Percentiles rank a stretch among this genome's conserved stretches.
phyloP scores from a whole-genome alignment of 164 flowering plant genomes.

The Nelumbo lutea region DNA sequence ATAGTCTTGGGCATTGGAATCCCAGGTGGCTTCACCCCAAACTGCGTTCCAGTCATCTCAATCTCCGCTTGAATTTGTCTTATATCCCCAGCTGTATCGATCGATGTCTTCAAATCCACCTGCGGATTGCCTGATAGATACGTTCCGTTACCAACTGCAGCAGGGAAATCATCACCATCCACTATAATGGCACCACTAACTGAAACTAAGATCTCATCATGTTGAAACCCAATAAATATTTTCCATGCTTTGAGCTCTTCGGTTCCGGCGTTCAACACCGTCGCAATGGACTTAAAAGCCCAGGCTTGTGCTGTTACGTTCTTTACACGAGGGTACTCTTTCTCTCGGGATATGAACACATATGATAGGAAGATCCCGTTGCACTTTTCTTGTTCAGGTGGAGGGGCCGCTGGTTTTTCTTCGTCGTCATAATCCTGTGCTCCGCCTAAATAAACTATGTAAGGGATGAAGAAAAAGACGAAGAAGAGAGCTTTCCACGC shows the following conservation, averaged over 20 bases:
- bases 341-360: conserved; percentile 28
- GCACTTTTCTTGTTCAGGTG: conserved; percentile 43
- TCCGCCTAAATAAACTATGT: conserved; percentile 1
- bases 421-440: conserved; percentile 48
- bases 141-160: conserved; percentile 59
- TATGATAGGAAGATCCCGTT: conserved; percentile 66
- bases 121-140: conserved; percentile 32
- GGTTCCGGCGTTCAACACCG: conserved; percentile 51
- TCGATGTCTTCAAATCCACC: conserved; percentile 50
- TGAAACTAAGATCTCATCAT: conserved; percentile 56
- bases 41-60: conserved; percentile 51
- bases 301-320: conserved; percentile 71
- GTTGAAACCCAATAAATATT: conserved; percentile 63
- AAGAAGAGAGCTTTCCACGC: conserved; percentile 16
- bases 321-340: conserved; percentile 45
- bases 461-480: conserved; percentile 9
- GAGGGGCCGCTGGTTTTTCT: conserved; percentile 20
- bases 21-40: conserved; percentile 42
- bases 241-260: conserved; percentile 63
- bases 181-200: conserved; percentile 41
- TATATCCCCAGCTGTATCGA: conserved; percentile 70
- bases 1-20: conserved; percentile 71
- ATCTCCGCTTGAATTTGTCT: conserved; percentile 48
- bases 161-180: conserved; percentile 57
- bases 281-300: conserved; percentile 58